Percentiles rank a stretch among this genome's conserved stretches.
Conservation (phyloP, 306 rosid species). For the Inga laurina region DNA sequence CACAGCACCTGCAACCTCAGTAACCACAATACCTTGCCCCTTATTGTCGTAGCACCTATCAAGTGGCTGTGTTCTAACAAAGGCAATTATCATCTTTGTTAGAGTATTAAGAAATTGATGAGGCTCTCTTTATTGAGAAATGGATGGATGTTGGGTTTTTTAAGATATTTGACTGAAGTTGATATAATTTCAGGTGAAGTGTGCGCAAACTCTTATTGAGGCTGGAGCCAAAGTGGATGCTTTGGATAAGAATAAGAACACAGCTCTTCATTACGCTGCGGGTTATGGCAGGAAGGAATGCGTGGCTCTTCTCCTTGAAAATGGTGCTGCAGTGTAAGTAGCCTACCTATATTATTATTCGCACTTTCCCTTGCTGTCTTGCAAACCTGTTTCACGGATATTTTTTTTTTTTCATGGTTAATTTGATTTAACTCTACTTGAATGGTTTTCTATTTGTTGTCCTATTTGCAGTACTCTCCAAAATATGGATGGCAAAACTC, state of each 20-base stretch:
- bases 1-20: not conserved
- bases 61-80: not conserved
- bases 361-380: not conserved
- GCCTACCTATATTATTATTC: not conserved
- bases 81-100: not conserved
- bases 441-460: not conserved
- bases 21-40: not conserved
- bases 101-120: not conserved
- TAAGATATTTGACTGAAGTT: not conserved
- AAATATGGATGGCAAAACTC: slow-evolving; percentile 96
- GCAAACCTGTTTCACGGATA: not conserved
- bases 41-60: not conserved
- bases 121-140: not conserved
- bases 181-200: slow-evolving; percentile 69
- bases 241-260: slow-evolving; percentile 93
- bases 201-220: slow-evolving; percentile 94
- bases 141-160: too few relatives aligned
- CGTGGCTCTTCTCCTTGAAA: slow-evolving; percentile 87
- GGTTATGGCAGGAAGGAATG: slow-evolving; percentile 99
- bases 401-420: not conserved
- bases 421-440: not conserved
- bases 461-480: slow-evolving; percentile 80
- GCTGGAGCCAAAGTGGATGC: slow-evolving; percentile 97
- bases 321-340: slow-evolving; percentile 96
- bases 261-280: slow-evolving; percentile 98